Conservation (phyloP, 441 rosid species). For the Syzygium syzygioides region DNA sequence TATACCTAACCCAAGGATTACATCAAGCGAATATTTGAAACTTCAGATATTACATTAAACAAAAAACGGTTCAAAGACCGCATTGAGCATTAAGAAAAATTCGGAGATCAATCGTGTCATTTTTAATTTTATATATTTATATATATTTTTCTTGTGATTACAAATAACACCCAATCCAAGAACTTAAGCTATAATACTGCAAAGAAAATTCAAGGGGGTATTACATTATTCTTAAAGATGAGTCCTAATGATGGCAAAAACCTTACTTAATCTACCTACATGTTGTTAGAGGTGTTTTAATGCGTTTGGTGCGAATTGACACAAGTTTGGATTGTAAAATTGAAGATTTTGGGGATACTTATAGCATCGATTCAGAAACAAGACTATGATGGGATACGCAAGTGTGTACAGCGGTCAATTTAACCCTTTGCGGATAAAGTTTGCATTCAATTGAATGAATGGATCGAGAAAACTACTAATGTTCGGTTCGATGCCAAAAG, state of each 20-base stretch:
- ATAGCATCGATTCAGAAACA: neutral
- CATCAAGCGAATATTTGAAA: neutral
- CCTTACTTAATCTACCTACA: neutral
- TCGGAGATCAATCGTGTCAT: neutral
- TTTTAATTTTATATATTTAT: rapidly evolving
- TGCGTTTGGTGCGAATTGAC: neutral
- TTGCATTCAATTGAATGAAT: neutral
- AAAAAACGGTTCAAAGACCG: neutral
- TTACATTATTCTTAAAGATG: neutral
- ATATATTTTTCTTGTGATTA: neutral
- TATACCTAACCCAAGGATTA: neutral
- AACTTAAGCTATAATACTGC: neutral
- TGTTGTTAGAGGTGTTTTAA: neutral
- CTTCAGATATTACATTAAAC: neutral
- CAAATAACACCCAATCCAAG: neutral
- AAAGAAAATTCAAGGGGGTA: neutral
- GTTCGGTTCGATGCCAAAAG: neutral
- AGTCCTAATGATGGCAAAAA: neutral
- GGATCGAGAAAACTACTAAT: neutral
- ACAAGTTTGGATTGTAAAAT: neutral
- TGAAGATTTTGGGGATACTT: neutral
- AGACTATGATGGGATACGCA: neutral
- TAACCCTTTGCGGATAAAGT: neutral
- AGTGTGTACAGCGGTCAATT: neutral
- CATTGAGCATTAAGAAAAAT: neutral